These are phyloP conservation scores for Candida peoriensis DNA, from an alignment of 805 yeast species.

Conservation along the genomic window DNA sequence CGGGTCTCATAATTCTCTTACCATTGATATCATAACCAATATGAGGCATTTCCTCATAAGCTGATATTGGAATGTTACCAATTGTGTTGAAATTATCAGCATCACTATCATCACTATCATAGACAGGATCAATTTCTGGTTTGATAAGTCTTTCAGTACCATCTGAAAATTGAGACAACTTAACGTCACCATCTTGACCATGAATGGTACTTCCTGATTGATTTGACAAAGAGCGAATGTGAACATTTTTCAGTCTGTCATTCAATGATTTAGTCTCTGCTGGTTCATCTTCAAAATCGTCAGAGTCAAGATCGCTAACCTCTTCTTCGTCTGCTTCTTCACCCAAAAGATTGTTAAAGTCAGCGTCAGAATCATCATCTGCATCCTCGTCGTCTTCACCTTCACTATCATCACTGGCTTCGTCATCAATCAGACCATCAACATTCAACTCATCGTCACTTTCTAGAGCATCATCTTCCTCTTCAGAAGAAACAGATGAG, in stretches of 20 bases:
- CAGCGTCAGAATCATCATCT: slow-evolving; percentile 52
- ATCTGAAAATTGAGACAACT: slow-evolving; percentile 58
- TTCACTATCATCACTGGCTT: slow-evolving; percentile 18
- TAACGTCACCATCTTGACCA: slow-evolving; percentile 25
- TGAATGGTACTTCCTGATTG: slow-evolving; percentile 27
- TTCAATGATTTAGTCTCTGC: slow-evolving; percentile 45
- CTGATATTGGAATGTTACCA: slow-evolving; percentile 88
- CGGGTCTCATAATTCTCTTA: slow-evolving; percentile 98
- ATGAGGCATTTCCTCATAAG: slow-evolving; percentile 96
- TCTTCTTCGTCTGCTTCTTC: slow-evolving; percentile 37
- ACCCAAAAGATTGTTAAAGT: slow-evolving; percentile 55
- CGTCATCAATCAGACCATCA: slow-evolving; percentile 14
- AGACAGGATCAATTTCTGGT: slow-evolving; percentile 93
- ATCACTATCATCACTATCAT: slow-evolving; percentile 92
- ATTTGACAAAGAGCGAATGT: slow-evolving; percentile 46
- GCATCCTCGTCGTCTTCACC: slow-evolving; percentile 13
- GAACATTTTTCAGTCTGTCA: slow-evolving; percentile 51
- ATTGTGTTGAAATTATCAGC: slow-evolving; percentile 77
- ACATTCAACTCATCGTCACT: slow-evolving; percentile 35
- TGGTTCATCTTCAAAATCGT: slow-evolving; percentile 50
- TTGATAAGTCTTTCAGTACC: slow-evolving; percentile 73
- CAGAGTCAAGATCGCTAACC: slow-evolving; percentile 31
- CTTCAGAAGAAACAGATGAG: slow-evolving; percentile 6
- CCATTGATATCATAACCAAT: slow-evolving; percentile 97
- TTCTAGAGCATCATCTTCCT: slow-evolving; percentile 11